Evolutionary conservation across 148 eudicot genomes (phyloP), one percentile per base, ranked within the genome.

Genomic region (Diospyros kaki): DNA sequence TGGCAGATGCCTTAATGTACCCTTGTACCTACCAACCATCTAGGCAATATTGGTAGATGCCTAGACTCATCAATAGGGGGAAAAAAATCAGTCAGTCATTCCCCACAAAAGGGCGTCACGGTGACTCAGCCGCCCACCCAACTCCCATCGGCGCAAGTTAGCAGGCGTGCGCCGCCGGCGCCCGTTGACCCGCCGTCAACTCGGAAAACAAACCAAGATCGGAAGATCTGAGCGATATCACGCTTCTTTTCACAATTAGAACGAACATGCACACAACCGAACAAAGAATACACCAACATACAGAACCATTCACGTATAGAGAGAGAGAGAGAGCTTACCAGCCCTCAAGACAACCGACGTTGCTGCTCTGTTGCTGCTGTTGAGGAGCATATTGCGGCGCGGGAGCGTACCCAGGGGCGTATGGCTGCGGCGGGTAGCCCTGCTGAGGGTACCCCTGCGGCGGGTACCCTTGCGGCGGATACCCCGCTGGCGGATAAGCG

Each of bases 331-430:
- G 60, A 69, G 15, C 54, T 45, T 81, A 91, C 96, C 93, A 89
- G 81, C 96, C 96, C 78, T 86, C 87, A 83, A 89, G 78, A 59
- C 64, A 71, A 53, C 93, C 89, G 66, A 54, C 8, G 41, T 84
- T 73, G 55, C 78, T 68, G 70, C 64, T 45, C 12, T 73, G 65
- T 14, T 87, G 86, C 8, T 81, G 86, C 13, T 73, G 93, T 11
- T 84, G 52, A 48, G 52, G 95, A 2, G 52, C 28, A 28, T 28
- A 28, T 28, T 28, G 28, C 28, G 28, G 52, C 6, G 86, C 90
- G n/a, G 78, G 78, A 38, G 66, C 76, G 73, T 87, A 83, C 68
- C 78, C 88, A 28, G 86, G 87, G 0, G 83, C 84, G 64, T 84
- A 84, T 1, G 4, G 52, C 73, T 78, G 87, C 1, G 90, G 91